Evolutionary conservation across 306 rosid genomes (phyloP), one percentile per base, ranked within the genome.

Genomic region (Sechiopsis laciniata): DNA sequence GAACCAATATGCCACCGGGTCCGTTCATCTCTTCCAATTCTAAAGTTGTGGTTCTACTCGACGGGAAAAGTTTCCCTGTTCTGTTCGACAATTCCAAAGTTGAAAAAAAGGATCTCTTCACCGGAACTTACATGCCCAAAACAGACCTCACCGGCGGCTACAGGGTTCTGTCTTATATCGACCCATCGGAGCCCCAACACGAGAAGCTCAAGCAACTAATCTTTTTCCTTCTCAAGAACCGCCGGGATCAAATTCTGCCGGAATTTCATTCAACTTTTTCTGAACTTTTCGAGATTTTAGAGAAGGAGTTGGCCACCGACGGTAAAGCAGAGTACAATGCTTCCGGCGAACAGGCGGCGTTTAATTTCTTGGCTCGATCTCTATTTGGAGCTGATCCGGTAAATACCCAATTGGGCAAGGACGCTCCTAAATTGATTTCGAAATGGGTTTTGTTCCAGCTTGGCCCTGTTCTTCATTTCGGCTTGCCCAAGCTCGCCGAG

Each of bases 1-100:
- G 97, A 57, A 85, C 87, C 78, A 94, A 94, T 75, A 85, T 91
- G 89, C 99, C 99, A 1, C 99, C 99, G 0, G 99, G 99, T 3
- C 95, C 95, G 0, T 76, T 83, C 75, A 84, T 91, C 29, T 14
- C 95, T 5, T 13, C 78, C 6, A 69, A 86, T 46, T 74, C 99
- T 13, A 80, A 79, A 4, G 99, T 94, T 75, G 73, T 94, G 74
- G 86, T 82, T 54, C 69, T 94, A 15, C 97, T 94, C 35, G 99
- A 94, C 80, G 97, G 85, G 1, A 91, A 89, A 74, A 82, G 88
- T 61, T 94, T 94, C 73, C 95, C 96, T 0, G 78, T 85, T 3
- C 96, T 94, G 65, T 94, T 94, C 48, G 99, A 94, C 73, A 70
- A 74, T 14, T 55, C 83, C 14, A 87, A 89, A 72, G 99, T 94